phyloP scores from a whole-genome alignment of 306 rosid genomes.

The Herpetospermum pedunculosum region DNA sequence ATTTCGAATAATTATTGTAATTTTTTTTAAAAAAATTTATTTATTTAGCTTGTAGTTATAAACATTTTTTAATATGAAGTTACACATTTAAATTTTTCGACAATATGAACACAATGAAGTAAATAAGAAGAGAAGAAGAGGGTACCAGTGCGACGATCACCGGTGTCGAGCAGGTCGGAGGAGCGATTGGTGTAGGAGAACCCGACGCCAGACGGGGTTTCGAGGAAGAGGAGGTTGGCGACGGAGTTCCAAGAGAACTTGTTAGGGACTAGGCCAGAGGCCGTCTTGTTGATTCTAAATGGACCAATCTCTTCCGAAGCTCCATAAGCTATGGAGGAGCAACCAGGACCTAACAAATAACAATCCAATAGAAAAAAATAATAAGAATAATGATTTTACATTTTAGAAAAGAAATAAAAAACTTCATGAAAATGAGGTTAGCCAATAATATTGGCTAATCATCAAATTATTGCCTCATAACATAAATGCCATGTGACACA shows the following conservation, averaged over 20 bases:
- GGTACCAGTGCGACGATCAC: constrained; percentile 80
- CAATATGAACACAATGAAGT: not conserved
- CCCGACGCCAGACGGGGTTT: constrained; percentile 91
- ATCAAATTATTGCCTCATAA: too few relatives aligned
- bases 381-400: too few relatives aligned
- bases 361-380: not conserved
- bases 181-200: constrained; percentile 86
- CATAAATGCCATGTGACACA: not conserved
- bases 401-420: too few relatives aligned
- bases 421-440: too few relatives aligned
- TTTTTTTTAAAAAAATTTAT: too few relatives aligned
- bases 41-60: too few relatives aligned
- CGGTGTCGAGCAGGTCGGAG: constrained; percentile 58
- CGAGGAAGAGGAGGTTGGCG: constrained; percentile 79
- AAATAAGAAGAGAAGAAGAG: not conserved
- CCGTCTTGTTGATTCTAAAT: constrained; percentile 61
- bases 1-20: too few relatives aligned
- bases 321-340: constrained; percentile 97
- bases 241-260: constrained; percentile 80
- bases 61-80: too few relatives aligned
- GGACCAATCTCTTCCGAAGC: constrained; percentile 97
- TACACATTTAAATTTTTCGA: too few relatives aligned
- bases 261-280: constrained; percentile 63
- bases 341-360: constrained; percentile 60
- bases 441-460: too few relatives aligned